Evolutionary conservation across 1,284 basidiomycete species (phyloP).

Genomic region (Spongispora temasekensis): DNA sequence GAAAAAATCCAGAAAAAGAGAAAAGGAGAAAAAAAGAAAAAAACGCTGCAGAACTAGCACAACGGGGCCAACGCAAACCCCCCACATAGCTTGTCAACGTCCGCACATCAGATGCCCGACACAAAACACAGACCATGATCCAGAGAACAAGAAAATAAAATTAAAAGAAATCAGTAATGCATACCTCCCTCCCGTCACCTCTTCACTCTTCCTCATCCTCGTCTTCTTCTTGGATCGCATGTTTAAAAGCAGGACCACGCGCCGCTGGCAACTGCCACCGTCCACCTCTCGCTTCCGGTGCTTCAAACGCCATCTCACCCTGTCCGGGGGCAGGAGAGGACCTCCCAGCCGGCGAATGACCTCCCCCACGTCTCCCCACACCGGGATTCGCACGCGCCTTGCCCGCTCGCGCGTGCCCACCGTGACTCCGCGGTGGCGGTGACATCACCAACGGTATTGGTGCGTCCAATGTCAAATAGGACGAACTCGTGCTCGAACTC

Average conservation of each 20-base stretch:
- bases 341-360: conserved; percentile 59
- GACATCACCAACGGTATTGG: conserved; percentile 40
- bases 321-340: conserved; percentile 54
- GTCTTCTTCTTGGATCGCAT: conserved; percentile 76
- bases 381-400: conserved; percentile 26
- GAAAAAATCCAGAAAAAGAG: conserved; percentile 4
- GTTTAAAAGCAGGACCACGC: conserved; percentile 64
- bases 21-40: conserved; percentile 5
- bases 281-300: conserved; percentile 47
- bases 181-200: conserved; percentile 7
- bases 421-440: conserved; percentile 42
- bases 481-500: conserved; percentile 26
- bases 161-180: too few relatives aligned
- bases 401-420: conserved; percentile 24
- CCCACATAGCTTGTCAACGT: too few relatives aligned
- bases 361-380: conserved; percentile 41
- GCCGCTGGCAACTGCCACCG: conserved; percentile 65
- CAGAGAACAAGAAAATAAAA: neutral
- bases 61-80: too few relatives aligned
- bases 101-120: too few relatives aligned
- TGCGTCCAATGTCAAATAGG: conserved; percentile 29
- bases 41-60: conserved; percentile 1
- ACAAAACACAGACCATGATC: too few relatives aligned
- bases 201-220: conserved; percentile 67
- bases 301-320: conserved; percentile 48